Conservation (phyloP, 192 early-diverging fungal species). For the Gigaspora rosea region DNA sequence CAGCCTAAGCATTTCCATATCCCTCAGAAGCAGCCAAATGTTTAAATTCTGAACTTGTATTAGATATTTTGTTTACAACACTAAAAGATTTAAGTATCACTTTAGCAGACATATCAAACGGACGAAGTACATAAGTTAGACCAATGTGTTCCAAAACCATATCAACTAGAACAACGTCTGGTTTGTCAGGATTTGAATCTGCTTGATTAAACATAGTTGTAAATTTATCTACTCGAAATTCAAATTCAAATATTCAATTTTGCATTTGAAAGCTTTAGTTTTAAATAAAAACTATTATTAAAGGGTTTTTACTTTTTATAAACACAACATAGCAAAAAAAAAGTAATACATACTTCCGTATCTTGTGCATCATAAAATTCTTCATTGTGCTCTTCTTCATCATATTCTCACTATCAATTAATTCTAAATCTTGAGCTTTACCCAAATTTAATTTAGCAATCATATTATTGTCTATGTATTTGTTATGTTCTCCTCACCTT, state of each 20-base stretch:
- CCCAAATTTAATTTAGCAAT: constrained; percentile 9
- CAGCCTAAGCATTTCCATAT: constrained; percentile 39
- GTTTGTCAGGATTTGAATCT: constrained; percentile 38
- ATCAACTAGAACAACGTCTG: constrained; percentile 62
- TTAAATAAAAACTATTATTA: background rate
- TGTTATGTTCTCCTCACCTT: background rate
- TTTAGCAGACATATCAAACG: constrained; percentile 72
- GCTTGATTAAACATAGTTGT: constrained; percentile 65
- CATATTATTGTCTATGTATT: constrained; percentile 31
- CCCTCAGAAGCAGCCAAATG: constrained; percentile 61
- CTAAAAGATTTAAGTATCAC: constrained; percentile 78
- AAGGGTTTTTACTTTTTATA: background rate
- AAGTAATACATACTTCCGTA: constrained; percentile 28
- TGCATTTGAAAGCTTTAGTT: constrained; percentile 25
- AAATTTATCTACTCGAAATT: constrained; percentile 71
- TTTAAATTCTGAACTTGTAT: constrained; percentile 51
- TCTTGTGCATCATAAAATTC: constrained; percentile 61
- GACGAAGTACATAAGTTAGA: constrained; percentile 68
- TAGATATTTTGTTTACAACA: constrained; percentile 68
- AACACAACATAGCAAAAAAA: background rate
- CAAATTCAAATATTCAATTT: constrained; percentile 53
- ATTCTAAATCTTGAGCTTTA: constrained; percentile 19
- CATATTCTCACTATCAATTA: constrained; percentile 38
- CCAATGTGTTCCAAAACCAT: constrained; percentile 70
- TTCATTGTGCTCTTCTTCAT: constrained; percentile 34